Evolutionary conservation across 176 grass and related monocot species (phyloP).

Genomic region (Oryza rufipogon): DNA sequence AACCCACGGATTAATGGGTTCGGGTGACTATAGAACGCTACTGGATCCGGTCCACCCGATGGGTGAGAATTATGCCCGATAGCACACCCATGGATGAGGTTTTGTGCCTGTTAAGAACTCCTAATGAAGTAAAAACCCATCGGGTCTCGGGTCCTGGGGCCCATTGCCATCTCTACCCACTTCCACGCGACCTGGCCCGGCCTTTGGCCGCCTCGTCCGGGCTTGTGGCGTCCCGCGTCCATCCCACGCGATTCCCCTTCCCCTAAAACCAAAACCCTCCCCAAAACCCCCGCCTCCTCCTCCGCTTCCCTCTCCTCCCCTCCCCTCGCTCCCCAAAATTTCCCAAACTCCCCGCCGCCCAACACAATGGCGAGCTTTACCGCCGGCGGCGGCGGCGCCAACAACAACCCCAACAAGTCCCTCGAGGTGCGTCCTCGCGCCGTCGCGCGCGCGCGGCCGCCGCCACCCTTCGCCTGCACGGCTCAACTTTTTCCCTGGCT

Average conservation of each 20-base stretch:
- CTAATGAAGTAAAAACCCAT: no score
- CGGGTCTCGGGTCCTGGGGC: no score
- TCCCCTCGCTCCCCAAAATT: slow-evolving; percentile 3
- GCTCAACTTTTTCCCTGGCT: not conserved
- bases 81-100: no score
- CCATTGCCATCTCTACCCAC: no score
- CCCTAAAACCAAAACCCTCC: slow-evolving; percentile 30
- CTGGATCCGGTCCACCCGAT: no score
- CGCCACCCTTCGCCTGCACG: not conserved
- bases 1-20: no score
- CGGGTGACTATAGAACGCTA: no score
- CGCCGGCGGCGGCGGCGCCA: slow-evolving; percentile 36
- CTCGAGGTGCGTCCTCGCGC: slow-evolving; percentile 36
- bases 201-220: not conserved
- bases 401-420: slow-evolving; percentile 79
- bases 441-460: not conserved
- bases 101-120: no score
- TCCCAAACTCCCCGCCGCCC: slow-evolving; percentile 17
- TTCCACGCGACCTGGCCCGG: no score
- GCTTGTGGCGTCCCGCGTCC: not conserved
- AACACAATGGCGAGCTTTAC: slow-evolving; percentile 51
- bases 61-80: no score
- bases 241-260: slow-evolving; percentile 25
- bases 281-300: slow-evolving; percentile 10
- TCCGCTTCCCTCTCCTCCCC: not conserved